A percentile compares a stretch with the other conserved stretches of the same genome.
phyloP scores from a whole-genome alignment of 495 filamentous ascomycete species.

The Tuber umbilicatum region DNA sequence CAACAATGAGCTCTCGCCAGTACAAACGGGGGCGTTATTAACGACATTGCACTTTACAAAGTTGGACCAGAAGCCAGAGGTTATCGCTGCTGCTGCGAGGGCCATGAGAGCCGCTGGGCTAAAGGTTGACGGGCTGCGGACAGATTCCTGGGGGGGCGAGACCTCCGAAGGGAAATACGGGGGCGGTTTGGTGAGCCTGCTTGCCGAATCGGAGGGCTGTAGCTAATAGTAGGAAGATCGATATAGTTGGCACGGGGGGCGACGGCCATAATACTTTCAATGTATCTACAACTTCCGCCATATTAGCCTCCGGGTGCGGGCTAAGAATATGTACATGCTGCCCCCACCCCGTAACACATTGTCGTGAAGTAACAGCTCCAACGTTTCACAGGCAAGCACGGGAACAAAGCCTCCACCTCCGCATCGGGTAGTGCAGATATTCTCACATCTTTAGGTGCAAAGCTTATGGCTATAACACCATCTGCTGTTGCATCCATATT shows the following conservation, averaged over 20 bases:
- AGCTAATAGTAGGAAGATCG: constrained; percentile 54
- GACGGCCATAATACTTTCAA: constrained; percentile 98
- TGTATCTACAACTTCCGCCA: constrained; percentile 87
- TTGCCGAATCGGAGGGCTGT: background rate
- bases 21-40: constrained; percentile 76
- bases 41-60: constrained; percentile 84
- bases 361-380: constrained; percentile 55
- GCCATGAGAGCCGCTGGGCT: constrained; percentile 50
- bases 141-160: constrained; percentile 38
- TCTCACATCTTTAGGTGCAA: constrained; percentile 66
- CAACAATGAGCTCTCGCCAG: constrained; percentile 69
- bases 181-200: constrained; percentile 33
- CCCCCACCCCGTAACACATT: constrained; percentile 73
- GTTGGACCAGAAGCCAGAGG: constrained; percentile 33
- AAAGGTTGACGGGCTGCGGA: constrained; percentile 23
- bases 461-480: constrained; percentile 64
- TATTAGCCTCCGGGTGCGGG: constrained; percentile 84
- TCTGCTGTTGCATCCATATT: constrained; percentile 60
- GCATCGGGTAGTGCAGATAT: constrained; percentile 90
- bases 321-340: constrained; percentile 87
- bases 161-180: constrained; percentile 46
- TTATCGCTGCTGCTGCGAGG: constrained; percentile 49
- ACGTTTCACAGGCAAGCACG: constrained; percentile 77
- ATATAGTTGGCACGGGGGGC: constrained; percentile 96
- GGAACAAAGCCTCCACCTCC: constrained; percentile 91